phyloP scores from a whole-genome alignment of 352 stramenopile genomes.

The Bremia lactucae region DNA sequence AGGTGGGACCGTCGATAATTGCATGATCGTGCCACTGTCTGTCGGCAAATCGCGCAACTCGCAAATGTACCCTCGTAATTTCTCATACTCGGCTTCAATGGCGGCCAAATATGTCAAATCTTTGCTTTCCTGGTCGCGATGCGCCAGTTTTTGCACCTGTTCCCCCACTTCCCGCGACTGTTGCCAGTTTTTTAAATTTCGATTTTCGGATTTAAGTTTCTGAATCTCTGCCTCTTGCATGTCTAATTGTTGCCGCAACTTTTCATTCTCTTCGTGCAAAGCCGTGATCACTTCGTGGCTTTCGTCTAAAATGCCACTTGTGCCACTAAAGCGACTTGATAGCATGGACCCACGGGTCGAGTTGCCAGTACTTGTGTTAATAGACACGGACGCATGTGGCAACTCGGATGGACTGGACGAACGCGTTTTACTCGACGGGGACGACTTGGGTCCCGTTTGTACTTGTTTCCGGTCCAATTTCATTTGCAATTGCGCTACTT shows the following conservation, averaged over 20 bases:
- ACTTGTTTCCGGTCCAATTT: conserved; percentile 61
- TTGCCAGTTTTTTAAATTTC: conserved; percentile 74
- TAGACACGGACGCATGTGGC: conserved; percentile 6
- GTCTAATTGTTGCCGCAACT: conserved; percentile 59
- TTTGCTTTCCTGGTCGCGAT: conserved; percentile 79
- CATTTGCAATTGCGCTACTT: conserved; percentile 56
- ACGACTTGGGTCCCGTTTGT: conserved; percentile 26
- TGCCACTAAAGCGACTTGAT: conserved; percentile 46
- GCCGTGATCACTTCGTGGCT: conserved; percentile 82
- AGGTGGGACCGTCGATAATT: conserved; percentile 1
- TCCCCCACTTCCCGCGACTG: conserved; percentile 82
- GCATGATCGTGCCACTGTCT: conserved; percentile 50
- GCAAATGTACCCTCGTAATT: conserved; percentile 69
- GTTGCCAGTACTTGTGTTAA: conserved; percentile 15
- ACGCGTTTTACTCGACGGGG: conserved; percentile 27
- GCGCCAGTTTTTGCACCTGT: conserved; percentile 78
- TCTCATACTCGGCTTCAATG: conserved; percentile 78
- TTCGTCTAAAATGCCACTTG: conserved; percentile 73
- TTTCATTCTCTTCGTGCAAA: conserved; percentile 76
- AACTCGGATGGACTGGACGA: conserved; percentile 18
- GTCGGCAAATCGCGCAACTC: conserved; percentile 59
- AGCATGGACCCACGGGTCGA: conserved; percentile 42
- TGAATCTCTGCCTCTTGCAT: conserved; percentile 67
- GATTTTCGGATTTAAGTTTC: conserved; percentile 65
- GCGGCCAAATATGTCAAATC: conserved; percentile 72